Conservation (phyloP, 1,284 basidiomycete genomes). For the Apiotrichum domesticum region DNA sequence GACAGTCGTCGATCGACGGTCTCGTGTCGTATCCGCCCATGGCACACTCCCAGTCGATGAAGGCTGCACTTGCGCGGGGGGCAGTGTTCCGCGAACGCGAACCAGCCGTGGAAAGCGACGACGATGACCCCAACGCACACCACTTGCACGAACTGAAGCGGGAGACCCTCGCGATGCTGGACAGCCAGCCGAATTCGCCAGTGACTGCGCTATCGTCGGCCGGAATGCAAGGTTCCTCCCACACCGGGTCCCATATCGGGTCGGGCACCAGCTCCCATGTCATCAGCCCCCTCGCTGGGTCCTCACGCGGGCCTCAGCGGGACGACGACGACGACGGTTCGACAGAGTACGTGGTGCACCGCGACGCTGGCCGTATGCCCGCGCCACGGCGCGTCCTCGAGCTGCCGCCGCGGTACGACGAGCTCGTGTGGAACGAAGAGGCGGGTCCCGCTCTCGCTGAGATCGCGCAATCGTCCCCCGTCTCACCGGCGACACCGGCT, state of each 20-base stretch:
- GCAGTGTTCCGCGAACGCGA: too few relatives aligned
- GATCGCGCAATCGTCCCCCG: background rate
- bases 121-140: constrained; percentile 11
- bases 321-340: constrained; percentile 1
- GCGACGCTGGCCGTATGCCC: constrained; percentile 35
- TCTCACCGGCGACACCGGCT: background rate
- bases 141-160: constrained; percentile 27
- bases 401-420: constrained; percentile 43
- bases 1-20: constrained; percentile 24
- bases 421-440: constrained; percentile 35
- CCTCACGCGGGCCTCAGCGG: background rate
- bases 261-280: too few relatives aligned
- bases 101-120: constrained; percentile 9
- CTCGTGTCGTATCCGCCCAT: constrained; percentile 16
- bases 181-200: background rate
- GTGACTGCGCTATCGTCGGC: background rate
- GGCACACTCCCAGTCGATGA: too few relatives aligned
- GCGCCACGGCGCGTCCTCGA: constrained; percentile 20
- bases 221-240: background rate
- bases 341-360: constrained; percentile 36
- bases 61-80: too few relatives aligned
- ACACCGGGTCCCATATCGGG: background rate
- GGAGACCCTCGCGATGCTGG: constrained; percentile 33
- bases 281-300: background rate
- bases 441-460: background rate